Evolutionary conservation across 306 rosid species (phyloP).

Genomic region (Abrus pulchellus): DNA sequence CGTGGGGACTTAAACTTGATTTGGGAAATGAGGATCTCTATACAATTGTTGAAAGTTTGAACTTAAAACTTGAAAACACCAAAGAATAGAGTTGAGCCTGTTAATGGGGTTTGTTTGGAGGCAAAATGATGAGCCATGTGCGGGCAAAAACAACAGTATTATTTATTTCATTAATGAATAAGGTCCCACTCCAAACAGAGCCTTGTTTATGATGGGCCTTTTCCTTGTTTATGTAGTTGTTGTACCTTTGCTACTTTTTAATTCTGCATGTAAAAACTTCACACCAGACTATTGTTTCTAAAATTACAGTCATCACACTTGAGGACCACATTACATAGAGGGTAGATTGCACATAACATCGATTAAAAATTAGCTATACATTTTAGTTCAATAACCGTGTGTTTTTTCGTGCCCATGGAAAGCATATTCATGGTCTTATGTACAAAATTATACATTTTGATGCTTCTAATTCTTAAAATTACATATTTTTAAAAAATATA

Average conservation of each 20-base stretch:
- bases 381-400: background rate
- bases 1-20: conserved; percentile 20
- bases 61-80: background rate
- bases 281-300: background rate
- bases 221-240: background rate
- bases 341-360: background rate
- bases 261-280: background rate
- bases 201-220: background rate
- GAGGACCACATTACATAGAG: no score
- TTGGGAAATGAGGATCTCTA: conserved; percentile 32
- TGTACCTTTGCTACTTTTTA: no score
- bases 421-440: background rate
- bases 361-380: background rate
- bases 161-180: conserved; percentile 36
- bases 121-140: conserved; percentile 76
- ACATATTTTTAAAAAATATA: no score
- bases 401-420: background rate
- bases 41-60: conserved; percentile 4
- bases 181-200: conserved; percentile 51
- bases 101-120: conserved; percentile 71
- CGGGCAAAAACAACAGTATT: conserved; percentile 41
- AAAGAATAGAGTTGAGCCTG: conserved; percentile 33
- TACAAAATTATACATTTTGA: no score
- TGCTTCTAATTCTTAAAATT: no score
- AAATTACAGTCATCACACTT: no score